These are phyloP conservation scores for Leccinum obscurum DNA, from an alignment of 768 basidiomycete species.

Conservation along the genomic window DNA sequence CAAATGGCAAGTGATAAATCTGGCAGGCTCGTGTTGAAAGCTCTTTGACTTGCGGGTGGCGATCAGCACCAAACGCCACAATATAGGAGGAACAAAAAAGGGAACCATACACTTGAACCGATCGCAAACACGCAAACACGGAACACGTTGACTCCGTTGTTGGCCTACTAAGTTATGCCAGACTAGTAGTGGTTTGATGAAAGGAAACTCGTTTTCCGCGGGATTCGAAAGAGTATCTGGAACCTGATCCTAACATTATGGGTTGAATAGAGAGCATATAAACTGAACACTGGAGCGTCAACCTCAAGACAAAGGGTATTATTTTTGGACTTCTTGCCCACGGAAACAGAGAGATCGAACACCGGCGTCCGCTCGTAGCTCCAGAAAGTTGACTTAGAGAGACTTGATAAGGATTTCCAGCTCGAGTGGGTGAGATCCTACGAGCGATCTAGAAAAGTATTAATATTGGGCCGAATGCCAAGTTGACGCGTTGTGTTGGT, in stretches of 20 bases:
- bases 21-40: not conserved
- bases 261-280: not conserved
- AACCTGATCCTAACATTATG: not conserved
- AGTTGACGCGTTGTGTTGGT: too few relatives aligned
- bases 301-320: not conserved
- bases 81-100: slow-evolving; percentile 1
- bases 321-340: not conserved
- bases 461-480: too few relatives aligned
- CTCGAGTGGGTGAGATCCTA: not conserved
- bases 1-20: slow-evolving; percentile 5
- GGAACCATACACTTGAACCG: not conserved
- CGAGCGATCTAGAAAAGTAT: not conserved
- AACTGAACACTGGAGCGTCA: not conserved
- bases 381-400: not conserved
- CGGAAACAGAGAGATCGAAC: not conserved
- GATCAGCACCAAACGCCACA: slow-evolving; percentile 5
- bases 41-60: not conserved
- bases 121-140: not conserved
- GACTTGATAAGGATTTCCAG: not conserved
- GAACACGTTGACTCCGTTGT: not conserved
- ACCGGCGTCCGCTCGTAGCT: not conserved
- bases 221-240: not conserved
- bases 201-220: not conserved
- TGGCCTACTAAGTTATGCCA: not conserved
- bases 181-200: not conserved